phyloP scores from a whole-genome alignment of 2,329 filamentous ascomycete species.

The Monosporascus sp. region DNA sequence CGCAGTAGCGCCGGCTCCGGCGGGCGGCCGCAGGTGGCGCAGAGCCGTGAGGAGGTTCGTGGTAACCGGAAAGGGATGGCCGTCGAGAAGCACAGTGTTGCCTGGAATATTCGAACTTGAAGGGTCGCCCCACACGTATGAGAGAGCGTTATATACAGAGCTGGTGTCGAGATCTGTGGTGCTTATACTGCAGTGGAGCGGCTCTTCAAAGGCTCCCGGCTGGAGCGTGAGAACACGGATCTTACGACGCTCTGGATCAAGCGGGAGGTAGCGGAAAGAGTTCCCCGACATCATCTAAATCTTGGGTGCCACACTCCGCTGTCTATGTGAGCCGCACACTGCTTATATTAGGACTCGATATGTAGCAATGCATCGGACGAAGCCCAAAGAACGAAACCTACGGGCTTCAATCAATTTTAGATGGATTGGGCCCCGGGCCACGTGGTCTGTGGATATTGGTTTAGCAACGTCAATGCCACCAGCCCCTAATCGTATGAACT shows the following conservation, averaged over 20 bases:
- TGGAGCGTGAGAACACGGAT: conserved; percentile 3
- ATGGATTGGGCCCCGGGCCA: too few relatives aligned
- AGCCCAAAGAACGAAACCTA: too few relatives aligned
- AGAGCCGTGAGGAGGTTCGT: conserved; percentile 6
- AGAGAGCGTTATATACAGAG: conserved; percentile 10
- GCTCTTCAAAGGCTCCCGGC: neutral
- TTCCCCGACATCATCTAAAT: too few relatives aligned
- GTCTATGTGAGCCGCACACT: too few relatives aligned
- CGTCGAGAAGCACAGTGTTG: conserved; percentile 3
- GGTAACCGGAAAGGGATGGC: conserved; percentile 4
- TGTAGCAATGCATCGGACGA: too few relatives aligned
- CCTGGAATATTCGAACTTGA: neutral
- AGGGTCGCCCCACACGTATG: conserved; percentile 14
- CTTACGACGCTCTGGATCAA: neutral
- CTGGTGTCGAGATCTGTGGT: neutral
- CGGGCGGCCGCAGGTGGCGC: neutral
- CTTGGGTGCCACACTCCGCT: too few relatives aligned
- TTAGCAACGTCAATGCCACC: too few relatives aligned
- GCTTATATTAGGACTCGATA: too few relatives aligned
- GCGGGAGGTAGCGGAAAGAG: conserved; percentile 4
- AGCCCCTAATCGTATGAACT: too few relatives aligned
- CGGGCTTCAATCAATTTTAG: too few relatives aligned
- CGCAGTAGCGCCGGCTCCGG: conserved; percentile 1
- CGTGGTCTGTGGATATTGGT: too few relatives aligned
- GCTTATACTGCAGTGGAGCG: neutral